Evolutionary conservation across 495 filamentous ascomycete species (phyloP).

Genomic region (Podospora pseudopauciseta): DNA sequence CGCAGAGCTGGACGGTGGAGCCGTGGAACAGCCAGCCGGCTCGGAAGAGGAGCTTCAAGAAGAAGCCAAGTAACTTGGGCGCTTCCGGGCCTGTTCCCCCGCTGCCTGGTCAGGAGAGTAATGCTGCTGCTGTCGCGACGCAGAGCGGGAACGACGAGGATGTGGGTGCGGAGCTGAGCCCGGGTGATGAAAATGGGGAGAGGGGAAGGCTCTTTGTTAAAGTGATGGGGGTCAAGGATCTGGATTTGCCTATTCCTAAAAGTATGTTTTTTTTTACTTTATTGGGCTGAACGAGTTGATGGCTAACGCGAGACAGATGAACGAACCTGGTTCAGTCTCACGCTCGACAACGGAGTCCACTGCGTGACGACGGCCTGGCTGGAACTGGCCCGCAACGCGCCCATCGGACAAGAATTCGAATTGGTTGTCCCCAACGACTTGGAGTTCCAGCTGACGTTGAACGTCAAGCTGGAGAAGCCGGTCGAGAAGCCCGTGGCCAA

Average conservation of each 20-base stretch:
- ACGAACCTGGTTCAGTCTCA: constrained; percentile 87
- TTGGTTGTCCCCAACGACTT: constrained; percentile 94
- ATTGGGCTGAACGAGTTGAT: neutral
- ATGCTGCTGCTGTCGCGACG: constrained; percentile 52
- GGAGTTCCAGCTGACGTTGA: constrained; percentile 94
- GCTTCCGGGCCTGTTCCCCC: constrained; percentile 64
- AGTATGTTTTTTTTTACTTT: constrained; percentile 53
- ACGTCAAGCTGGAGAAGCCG: constrained; percentile 86
- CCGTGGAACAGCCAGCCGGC: constrained; percentile 81
- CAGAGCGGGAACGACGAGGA: constrained; percentile 57
- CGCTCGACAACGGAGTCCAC: constrained; percentile 93
- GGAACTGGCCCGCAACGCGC: constrained; percentile 86
- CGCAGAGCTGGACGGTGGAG: constrained; percentile 90
- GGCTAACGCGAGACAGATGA: constrained; percentile 59
- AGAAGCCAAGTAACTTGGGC: constrained; percentile 40
- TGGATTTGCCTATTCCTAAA: constrained; percentile 85
- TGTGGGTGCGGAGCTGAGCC: constrained; percentile 46
- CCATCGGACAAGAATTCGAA: constrained; percentile 97
- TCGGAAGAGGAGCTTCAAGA: constrained; percentile 63
- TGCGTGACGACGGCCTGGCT: constrained; percentile 96
- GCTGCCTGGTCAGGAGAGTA: constrained; percentile 83
- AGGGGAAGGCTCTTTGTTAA: constrained; percentile 94
- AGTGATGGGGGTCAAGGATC: constrained; percentile 91
- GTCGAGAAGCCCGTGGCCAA: constrained; percentile 45
- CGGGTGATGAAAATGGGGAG: constrained; percentile 72